Evolutionary conservation across 441 rosid species (phyloP).

Genomic region (Gossypium trilobum): DNA sequence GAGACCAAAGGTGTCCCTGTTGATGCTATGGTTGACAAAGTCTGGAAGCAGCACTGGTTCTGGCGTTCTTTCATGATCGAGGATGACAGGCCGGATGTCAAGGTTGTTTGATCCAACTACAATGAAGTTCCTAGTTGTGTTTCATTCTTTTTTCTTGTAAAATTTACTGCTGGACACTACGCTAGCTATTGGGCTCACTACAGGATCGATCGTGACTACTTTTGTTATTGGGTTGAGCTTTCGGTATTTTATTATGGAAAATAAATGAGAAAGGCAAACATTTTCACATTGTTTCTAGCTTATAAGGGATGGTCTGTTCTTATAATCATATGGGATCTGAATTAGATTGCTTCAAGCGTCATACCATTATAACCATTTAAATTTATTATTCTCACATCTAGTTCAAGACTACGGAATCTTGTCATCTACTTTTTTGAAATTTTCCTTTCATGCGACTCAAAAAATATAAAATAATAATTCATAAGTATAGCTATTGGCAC

Average conservation of each 20-base stretch:
- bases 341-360: neutral
- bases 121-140: neutral
- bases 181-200: neutral
- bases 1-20: conserved; percentile 41
- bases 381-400: neutral
- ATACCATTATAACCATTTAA: neutral
- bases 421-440: too few species aligned
- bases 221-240: neutral
- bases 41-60: conserved; percentile 45
- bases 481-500: too few species aligned
- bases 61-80: conserved; percentile 30
- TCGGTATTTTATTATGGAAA: neutral
- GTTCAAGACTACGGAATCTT: too few species aligned
- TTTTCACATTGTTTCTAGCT: neutral
- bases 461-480: too few species aligned
- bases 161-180: neutral
- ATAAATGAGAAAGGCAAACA: neutral
- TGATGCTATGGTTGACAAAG: conserved; percentile 31
- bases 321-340: neutral
- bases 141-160: neutral
- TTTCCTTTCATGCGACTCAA: too few species aligned
- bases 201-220: neutral
- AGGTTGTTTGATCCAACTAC: neutral
- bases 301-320: neutral
- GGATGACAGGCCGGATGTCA: neutral